phyloP scores from a whole-genome alignment of 148 eudicot genomes.

The Silene latifolia region DNA sequence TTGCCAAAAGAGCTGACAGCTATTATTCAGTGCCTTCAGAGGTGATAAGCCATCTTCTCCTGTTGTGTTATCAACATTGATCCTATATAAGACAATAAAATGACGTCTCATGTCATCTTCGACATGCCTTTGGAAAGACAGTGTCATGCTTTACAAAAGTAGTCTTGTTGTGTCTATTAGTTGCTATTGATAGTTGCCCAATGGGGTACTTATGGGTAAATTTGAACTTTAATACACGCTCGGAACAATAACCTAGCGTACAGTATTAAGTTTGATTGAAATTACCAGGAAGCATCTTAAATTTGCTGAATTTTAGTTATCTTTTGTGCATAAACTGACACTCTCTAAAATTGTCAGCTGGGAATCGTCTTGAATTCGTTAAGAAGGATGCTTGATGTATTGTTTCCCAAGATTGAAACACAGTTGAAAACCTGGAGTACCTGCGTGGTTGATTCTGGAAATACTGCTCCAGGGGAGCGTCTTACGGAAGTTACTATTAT shows the following conservation, averaged over 20 bases:
- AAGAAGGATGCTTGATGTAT: slow-evolving; percentile 70
- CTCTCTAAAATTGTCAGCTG: slow-evolving; percentile 37
- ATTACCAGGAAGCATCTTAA: neutral
- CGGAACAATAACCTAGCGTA: neutral
- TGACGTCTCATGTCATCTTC: neutral
- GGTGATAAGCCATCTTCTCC: slow-evolving; percentile 30
- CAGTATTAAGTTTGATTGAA: neutral
- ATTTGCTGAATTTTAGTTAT: neutral
- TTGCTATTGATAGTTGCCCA: too few relatives aligned
- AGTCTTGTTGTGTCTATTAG: too few relatives aligned
- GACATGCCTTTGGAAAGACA: neutral
- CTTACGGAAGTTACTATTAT: slow-evolving; percentile 65
- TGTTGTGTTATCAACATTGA: neutral
- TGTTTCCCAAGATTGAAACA: slow-evolving; percentile 61
- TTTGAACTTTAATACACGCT: neutral
- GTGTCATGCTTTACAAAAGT: too few relatives aligned
- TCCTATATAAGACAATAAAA: neutral
- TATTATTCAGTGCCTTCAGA: slow-evolving; percentile 47
- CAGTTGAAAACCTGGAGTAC: slow-evolving; percentile 63
- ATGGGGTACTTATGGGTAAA: neutral
- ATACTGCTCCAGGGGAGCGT: slow-evolving; percentile 49
- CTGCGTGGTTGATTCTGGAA: slow-evolving; percentile 45
- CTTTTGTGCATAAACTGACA: slow-evolving; percentile 1
- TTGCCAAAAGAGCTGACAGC: slow-evolving; percentile 50
- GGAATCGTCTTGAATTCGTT: slow-evolving; percentile 69